Evolutionary conservation across 768 basidiomycete species (phyloP).

Genomic region (Peribolospora kevripleyi): DNA sequence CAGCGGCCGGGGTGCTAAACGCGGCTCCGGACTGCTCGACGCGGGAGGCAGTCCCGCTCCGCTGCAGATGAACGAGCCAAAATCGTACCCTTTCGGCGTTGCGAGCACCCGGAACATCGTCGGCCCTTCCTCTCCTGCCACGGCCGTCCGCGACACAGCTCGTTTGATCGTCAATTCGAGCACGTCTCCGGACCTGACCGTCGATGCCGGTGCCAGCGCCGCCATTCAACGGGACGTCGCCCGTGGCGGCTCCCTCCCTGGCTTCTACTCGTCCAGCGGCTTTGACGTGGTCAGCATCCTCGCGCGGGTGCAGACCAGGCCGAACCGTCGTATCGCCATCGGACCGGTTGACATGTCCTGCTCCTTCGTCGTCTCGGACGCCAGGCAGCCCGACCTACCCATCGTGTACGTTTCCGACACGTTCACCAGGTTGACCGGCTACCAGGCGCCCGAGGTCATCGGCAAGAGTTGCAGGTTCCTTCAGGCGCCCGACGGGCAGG

Average conservation of each 20-base stretch:
- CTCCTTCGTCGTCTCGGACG: conserved; percentile 75
- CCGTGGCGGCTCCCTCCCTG: conserved; percentile 9
- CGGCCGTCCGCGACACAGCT: no score
- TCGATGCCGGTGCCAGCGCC: no score
- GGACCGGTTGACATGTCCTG: conserved; percentile 84
- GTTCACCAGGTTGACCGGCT: conserved; percentile 35
- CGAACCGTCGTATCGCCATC: conserved; percentile 46
- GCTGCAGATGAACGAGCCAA: no score
- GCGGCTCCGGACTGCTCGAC: no score
- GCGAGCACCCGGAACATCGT: no score
- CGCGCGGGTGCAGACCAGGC: conserved; percentile 46
- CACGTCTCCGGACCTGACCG: no score
- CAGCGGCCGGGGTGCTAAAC: no score
- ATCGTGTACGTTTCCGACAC: conserved; percentile 75
- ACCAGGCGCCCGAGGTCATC: conserved; percentile 36
- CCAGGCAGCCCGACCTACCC: conserved; percentile 51
- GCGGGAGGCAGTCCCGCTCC: no score
- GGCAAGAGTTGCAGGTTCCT: conserved; percentile 80
- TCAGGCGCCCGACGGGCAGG: conserved; percentile 44
- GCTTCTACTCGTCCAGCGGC: conserved; percentile 66
- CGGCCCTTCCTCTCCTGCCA: no score
- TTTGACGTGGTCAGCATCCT: conserved; percentile 73
- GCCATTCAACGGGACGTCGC: no score
- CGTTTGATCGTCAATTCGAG: no score
- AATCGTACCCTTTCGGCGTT: no score